Percentiles rank a stretch among this genome's conserved stretches.
These are phyloP conservation scores for Heterobasidion parviporum DNA, from an alignment of 1,284 basidiomycete species.

Conservation along the genomic window DNA sequence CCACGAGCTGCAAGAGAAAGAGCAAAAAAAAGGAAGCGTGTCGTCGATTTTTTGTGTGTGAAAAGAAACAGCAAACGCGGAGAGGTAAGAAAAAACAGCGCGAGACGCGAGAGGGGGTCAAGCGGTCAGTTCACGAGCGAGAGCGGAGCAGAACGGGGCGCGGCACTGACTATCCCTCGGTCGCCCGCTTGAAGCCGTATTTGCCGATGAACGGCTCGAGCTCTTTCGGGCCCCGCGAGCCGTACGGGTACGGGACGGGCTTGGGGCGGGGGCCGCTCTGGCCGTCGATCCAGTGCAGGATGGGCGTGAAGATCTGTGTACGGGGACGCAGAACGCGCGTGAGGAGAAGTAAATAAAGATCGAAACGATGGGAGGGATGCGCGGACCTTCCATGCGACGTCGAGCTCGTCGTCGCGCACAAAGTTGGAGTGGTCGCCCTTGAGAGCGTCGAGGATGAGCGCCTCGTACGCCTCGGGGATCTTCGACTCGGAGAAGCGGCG, in stretches of 20 bases:
- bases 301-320: conserved; percentile 84
- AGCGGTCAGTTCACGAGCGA: too few species aligned
- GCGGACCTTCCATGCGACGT: conserved; percentile 87
- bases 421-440: conserved; percentile 89
- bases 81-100: too few species aligned
- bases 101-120: too few species aligned
- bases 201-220: conserved; percentile 70
- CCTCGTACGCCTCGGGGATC: conserved; percentile 94
- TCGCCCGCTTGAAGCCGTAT: conserved; percentile 72
- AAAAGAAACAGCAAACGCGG: too few species aligned
- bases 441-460: conserved; percentile 83
- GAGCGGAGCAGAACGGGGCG: too few species aligned
- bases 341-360: not conserved
- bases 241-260: conserved; percentile 81
- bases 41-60: too few species aligned
- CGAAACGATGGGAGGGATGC: not conserved
- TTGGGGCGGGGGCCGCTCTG: conserved; percentile 52
- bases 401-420: conserved; percentile 91
- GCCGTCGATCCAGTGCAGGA: conserved; percentile 92
- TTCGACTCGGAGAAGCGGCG: conserved; percentile 80
- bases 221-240: conserved; percentile 85
- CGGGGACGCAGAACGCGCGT: not conserved
- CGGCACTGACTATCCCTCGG: conserved; percentile 63
- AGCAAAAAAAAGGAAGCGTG: too few species aligned
- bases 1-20: too few species aligned